Base-by-base conservation (phyloP, 106 monocot species). In the Acorus calamus region DNA sequence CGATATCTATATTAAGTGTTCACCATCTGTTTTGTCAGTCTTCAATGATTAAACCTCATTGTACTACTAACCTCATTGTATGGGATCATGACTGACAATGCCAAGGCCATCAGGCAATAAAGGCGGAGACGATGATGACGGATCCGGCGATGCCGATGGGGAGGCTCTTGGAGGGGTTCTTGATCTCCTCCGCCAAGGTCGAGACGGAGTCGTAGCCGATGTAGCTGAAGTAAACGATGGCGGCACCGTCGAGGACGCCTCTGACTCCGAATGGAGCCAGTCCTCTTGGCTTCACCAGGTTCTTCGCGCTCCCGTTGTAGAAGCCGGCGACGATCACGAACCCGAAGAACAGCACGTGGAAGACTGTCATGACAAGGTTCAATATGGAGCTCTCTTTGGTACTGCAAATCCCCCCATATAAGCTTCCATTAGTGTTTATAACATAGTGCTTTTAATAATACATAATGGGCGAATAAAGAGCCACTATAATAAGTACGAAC, bases 171-270 rank as follows among this genome's bases (percentile, higher is more conserved):
- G 88, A 53, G 7, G 88, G 88, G 64, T 75, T 61, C 52, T 66
- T 77, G 46, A 88, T 84, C 73, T 88, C 84, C 62, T 88, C 84
- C 1, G 88, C 84, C 81, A 88, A 69, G 5, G 88, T 88, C 42
- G 84, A 88, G 44, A 84, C 88, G 3, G 84, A 80, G 47, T 88
- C 88, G 60, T 88, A 88, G 66, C 88, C 88, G 28, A 88, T 84
- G 73, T 84, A 88, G 78, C 88, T 81, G 73, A 88, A 69, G 75
- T 88, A 88, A 2, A 88, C 88, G 43, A 81, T 76, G 50, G 84
- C 83, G 4, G 88, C 88, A 9, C 88, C 88, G 68, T 88, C 76
- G 2, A 88, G 66, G 51, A 88, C 55, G 3, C 88, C 88, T 59
- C 60, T 69, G 3, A 73, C 78, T 4, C 88, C 88, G 53, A 80